These are phyloP conservation scores for Colletotrichum lindemuthianum DNA, from an alignment of 2,329 filamentous ascomycete species.

Conservation along the genomic window DNA sequence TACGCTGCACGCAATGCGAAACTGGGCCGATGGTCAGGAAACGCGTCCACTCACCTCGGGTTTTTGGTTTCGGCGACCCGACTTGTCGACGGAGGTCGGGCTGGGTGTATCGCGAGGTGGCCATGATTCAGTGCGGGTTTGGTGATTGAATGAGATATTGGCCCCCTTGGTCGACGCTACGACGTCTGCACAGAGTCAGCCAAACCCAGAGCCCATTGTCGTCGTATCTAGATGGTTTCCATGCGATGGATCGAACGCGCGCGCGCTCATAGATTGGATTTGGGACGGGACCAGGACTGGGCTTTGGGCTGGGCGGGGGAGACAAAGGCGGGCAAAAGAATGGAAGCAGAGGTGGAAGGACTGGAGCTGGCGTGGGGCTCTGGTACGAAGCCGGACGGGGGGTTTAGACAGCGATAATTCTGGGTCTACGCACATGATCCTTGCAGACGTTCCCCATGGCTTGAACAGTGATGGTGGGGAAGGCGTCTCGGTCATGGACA, in stretches of 20 bases:
- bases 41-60: conserved; percentile 56
- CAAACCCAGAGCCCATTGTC: conserved; percentile 32
- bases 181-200: conserved; percentile 48
- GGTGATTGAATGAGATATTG: conserved; percentile 39
- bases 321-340: conserved; percentile 32
- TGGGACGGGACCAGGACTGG: not conserved
- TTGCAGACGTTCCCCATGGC: conserved; percentile 59
- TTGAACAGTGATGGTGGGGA: conserved; percentile 53
- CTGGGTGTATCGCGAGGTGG: conserved; percentile 56
- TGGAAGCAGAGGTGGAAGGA: conserved; percentile 33
- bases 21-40: conserved; percentile 29
- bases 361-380: conserved; percentile 36
- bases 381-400: conserved; percentile 28
- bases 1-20: not conserved
- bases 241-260: conserved; percentile 23
- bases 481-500: conserved; percentile 54
- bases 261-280: conserved; percentile 28
- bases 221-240: conserved; percentile 21
- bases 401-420: conserved; percentile 1
- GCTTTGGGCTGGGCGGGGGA: conserved; percentile 30
- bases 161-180: conserved; percentile 53
- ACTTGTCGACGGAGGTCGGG: conserved; percentile 62
- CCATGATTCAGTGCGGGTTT: conserved; percentile 49
- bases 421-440: conserved; percentile 53
- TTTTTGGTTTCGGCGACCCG: conserved; percentile 66